These are phyloP conservation scores for Chlorophyllum brunneum DNA, from an alignment of 768 basidiomycete genomes.

Conservation along the genomic window DNA sequence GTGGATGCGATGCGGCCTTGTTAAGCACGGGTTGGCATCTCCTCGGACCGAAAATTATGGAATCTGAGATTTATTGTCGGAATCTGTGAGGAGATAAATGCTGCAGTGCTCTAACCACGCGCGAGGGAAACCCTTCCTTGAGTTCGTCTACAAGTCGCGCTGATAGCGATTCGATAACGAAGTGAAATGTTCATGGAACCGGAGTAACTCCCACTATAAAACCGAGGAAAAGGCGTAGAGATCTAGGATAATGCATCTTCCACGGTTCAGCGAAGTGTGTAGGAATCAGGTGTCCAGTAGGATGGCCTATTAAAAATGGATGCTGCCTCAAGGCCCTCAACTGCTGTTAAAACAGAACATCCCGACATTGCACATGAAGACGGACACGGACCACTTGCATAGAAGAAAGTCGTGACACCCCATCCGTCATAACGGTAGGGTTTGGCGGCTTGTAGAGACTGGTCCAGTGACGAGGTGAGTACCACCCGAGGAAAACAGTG, in stretches of 20 bases:
- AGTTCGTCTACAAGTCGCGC: background rate
- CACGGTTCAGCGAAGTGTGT: background rate
- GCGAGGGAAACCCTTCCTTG: background rate
- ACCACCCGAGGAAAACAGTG: background rate
- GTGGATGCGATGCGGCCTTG: background rate
- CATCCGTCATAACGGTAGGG: background rate
- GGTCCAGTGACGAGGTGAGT: background rate
- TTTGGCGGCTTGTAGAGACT: background rate
- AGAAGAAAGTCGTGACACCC: background rate
- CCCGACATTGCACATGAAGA: background rate
- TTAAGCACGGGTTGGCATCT: slow-evolving; percentile 3
- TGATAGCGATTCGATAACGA: background rate
- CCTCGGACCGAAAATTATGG: slow-evolving; percentile 5
- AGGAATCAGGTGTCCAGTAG: slow-evolving; percentile 1
- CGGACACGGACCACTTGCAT: background rate
- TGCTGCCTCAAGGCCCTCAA: background rate
- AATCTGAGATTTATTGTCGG: background rate
- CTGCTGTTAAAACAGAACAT: slow-evolving; percentile 1
- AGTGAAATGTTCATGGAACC: background rate
- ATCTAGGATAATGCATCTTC: background rate
- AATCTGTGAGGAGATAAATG: background rate
- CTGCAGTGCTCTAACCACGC: background rate
- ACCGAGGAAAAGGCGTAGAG: slow-evolving; percentile 4
- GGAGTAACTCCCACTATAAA: background rate
- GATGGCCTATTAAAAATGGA: background rate